A percentile compares a stretch with the other conserved stretches of the same genome.
Evolutionary conservation across 768 basidiomycete genomes (phyloP).

Genomic region (Porpolomopsis calyptriformis): DNA sequence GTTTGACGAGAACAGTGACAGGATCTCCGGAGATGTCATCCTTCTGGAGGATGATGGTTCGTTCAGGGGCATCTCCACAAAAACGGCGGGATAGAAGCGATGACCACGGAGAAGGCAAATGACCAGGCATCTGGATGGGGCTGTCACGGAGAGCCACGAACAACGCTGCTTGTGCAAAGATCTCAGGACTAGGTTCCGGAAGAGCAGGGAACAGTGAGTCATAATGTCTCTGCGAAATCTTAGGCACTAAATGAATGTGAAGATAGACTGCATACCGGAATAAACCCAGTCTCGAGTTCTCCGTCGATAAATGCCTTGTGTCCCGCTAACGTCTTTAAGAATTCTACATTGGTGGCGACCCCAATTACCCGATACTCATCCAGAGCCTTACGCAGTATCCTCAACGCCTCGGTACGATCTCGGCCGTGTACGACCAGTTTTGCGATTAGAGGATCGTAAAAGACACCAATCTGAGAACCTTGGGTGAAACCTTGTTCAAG

Average conservation of each 20-base stretch:
- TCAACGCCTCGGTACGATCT: slow-evolving; percentile 74
- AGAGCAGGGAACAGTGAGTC: slow-evolving; percentile 69
- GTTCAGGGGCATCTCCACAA: slow-evolving; percentile 60
- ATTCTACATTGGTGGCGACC: slow-evolving; percentile 86
- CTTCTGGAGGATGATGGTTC: slow-evolving; percentile 48
- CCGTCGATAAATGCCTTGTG: slow-evolving; percentile 66
- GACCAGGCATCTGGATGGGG: slow-evolving; percentile 11
- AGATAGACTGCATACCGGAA: slow-evolving; percentile 44
- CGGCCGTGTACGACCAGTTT: slow-evolving; percentile 85
- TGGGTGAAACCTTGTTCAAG: slow-evolving; percentile 83
- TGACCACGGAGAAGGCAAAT: slow-evolving; percentile 50
- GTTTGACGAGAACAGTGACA: slow-evolving; percentile 32
- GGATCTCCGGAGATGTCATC: slow-evolving; percentile 36
- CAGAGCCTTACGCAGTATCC: slow-evolving; percentile 68
- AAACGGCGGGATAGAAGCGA: slow-evolving; percentile 67
- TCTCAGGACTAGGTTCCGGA: slow-evolving; percentile 43
- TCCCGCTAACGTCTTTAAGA: slow-evolving; percentile 66
- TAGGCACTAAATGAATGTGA: background rate
- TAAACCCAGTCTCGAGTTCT: slow-evolving; percentile 89
- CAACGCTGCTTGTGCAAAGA: slow-evolving; percentile 72
- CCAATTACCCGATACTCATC: slow-evolving; percentile 88
- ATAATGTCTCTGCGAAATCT: slow-evolving; percentile 60
- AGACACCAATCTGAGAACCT: slow-evolving; percentile 75
- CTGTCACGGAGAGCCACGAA: slow-evolving; percentile 63
- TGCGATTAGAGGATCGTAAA: slow-evolving; percentile 87